Percentiles rank a stretch among this genome's conserved stretches.
phyloP scores from a whole-genome alignment of 2,329 filamentous ascomycete genomes.

The Madurella mycetomatis region DNA sequence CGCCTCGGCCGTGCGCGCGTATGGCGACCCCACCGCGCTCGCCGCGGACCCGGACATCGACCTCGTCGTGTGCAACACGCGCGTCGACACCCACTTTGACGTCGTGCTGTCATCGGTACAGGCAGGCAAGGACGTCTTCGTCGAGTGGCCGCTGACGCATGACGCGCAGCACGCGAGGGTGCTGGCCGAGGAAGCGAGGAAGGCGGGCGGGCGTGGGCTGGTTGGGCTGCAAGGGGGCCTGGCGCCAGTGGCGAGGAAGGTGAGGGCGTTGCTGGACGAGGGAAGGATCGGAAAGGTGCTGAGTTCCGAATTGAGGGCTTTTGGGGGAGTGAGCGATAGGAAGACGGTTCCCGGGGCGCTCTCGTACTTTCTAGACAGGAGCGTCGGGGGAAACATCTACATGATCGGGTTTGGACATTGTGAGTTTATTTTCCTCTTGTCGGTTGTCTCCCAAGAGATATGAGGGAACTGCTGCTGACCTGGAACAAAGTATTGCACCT shows the following conservation, averaged over 20 bases:
- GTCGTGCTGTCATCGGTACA: conserved; percentile 43
- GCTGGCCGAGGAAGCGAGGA: conserved; percentile 34
- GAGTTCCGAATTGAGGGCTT: conserved; percentile 43
- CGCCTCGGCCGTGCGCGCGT: conserved; percentile 41
- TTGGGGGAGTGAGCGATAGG: conserved; percentile 35
- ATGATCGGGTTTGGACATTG: conserved; percentile 42
- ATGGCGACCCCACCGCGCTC: conserved; percentile 46
- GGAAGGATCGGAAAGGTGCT: conserved; percentile 50
- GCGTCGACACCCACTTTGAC: conserved; percentile 49
- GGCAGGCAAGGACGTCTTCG: conserved; percentile 49
- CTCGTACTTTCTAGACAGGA: conserved; percentile 45
- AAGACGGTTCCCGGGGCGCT: conserved; percentile 33
- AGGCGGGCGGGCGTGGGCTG: conserved; percentile 35
- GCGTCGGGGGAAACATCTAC: conserved; percentile 42
- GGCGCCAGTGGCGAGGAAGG: conserved; percentile 39
- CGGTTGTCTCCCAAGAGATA: background rate
- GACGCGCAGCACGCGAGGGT: conserved; percentile 38
- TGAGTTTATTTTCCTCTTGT: conserved; percentile 25
- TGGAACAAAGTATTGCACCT: conserved; percentile 40
- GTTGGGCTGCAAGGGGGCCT: conserved; percentile 50
- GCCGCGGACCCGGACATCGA: conserved; percentile 48
- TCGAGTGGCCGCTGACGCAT: conserved; percentile 56
- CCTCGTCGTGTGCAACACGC: conserved; percentile 50
- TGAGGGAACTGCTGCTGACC: conserved; percentile 19
- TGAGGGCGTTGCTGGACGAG: conserved; percentile 41